Evolutionary conservation across 2,329 filamentous ascomycete species (phyloP).

Genomic region (Ophiocordyceps camponoti-saundersi): DNA sequence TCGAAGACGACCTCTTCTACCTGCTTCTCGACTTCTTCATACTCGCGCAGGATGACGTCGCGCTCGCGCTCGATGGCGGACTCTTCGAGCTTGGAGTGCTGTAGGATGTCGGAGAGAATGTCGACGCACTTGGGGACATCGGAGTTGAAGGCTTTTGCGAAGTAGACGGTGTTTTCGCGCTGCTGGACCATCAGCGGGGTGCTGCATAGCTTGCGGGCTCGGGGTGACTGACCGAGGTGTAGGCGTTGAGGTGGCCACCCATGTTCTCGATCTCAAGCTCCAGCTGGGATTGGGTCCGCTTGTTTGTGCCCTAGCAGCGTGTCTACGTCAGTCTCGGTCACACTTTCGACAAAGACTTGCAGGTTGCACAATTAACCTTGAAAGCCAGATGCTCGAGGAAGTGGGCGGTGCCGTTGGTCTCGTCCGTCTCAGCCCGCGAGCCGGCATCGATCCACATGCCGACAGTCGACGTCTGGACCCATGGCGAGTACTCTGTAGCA

Average conservation of each 20-base stretch:
- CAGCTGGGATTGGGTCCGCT: conserved; percentile 88
- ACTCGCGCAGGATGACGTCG: conserved; percentile 95
- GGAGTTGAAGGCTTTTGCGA: conserved; percentile 97
- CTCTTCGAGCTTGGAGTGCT: conserved; percentile 95
- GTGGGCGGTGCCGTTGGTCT: conserved; percentile 97
- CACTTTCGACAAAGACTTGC: no score
- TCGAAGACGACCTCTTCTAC: conserved; percentile 99
- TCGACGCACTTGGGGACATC: conserved; percentile 94
- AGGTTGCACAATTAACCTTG: conserved; percentile 50
- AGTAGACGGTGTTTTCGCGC: conserved; percentile 99
- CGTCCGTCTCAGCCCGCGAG: conserved; percentile 92
- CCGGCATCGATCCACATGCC: conserved; percentile 99
- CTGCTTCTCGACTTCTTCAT: conserved; percentile 99
- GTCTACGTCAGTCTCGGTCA: neutral
- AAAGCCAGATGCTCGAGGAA: conserved; percentile 99
- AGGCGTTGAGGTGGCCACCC: conserved; percentile 97
- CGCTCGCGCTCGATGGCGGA: conserved; percentile 91
- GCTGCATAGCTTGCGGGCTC: conserved; percentile 6
- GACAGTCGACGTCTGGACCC: conserved; percentile 94
- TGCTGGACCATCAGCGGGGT: conserved; percentile 19
- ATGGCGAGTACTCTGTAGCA: conserved; percentile 94
- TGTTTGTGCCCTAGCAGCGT: conserved; percentile 59
- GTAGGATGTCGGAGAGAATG: conserved; percentile 96
- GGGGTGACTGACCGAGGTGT: conserved; percentile 70
- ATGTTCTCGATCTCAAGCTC: conserved; percentile 99